Percentiles rank a stretch among this genome's conserved stretches.
These are phyloP conservation scores for Neoconidiobolus thromboides DNA, from an alignment of 371 early-diverging fungal species.

Conservation along the genomic window DNA sequence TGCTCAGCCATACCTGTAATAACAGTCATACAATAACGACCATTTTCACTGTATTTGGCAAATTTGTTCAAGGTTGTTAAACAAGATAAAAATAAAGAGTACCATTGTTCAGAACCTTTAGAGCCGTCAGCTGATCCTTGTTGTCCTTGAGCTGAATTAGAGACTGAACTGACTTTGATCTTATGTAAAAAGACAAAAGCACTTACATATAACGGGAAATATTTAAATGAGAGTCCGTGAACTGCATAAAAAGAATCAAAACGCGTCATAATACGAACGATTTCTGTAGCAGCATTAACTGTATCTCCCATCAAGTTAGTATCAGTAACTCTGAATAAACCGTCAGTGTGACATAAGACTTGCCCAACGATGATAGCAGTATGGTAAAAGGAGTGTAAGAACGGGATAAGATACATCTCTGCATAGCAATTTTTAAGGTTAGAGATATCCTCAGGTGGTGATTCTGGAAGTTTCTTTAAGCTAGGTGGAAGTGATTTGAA, in stretches of 20 bases:
- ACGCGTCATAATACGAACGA: constrained; percentile 3
- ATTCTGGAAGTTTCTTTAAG: neutral
- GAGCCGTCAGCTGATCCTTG: neutral
- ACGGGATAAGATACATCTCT: neutral
- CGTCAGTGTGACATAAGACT: constrained; percentile 2
- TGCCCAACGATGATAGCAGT: constrained; percentile 6
- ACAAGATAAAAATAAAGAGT: constrained; percentile 1
- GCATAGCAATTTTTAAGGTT: constrained; percentile 2
- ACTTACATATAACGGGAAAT: constrained; percentile 4
- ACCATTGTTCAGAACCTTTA: neutral
- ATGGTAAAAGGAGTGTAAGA: constrained; percentile 4
- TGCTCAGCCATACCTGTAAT: constrained; percentile 3
- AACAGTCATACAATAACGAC: constrained; percentile 4
- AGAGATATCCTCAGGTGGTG: neutral
- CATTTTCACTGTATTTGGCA: neutral
- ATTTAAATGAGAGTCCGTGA: constrained; percentile 1
- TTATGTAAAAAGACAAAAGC: constrained; percentile 5
- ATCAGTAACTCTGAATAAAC: constrained; percentile 1
- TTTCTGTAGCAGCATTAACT: constrained; percentile 4
- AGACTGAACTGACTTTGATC: neutral
- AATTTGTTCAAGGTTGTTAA: constrained; percentile 4
- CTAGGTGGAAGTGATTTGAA: constrained; percentile 5
- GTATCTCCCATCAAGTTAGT: constrained; percentile 6
- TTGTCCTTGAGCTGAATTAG: neutral
- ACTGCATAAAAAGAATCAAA: constrained; percentile 1